These are phyloP conservation scores for Platanthera zijinensis DNA, from an alignment of 106 monocot genomes.

Conservation along the genomic window DNA sequence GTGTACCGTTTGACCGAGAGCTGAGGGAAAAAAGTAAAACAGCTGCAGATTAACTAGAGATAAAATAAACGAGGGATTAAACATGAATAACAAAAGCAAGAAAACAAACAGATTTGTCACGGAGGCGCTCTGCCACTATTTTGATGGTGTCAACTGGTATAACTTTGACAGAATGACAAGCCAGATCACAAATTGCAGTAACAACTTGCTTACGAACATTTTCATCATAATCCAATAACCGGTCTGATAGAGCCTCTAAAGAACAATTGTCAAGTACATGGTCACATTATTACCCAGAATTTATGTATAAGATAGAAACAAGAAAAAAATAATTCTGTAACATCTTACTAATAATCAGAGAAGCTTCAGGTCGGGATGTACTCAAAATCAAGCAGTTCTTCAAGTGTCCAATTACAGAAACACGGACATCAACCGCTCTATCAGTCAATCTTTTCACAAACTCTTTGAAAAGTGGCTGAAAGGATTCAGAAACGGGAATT, in stretches of 20 bases:
- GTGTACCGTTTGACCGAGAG: constrained; percentile 74
- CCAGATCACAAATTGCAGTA: constrained; percentile 67
- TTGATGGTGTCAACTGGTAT: constrained; percentile 55
- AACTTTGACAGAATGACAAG: constrained; percentile 41
- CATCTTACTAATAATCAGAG: constrained; percentile 79
- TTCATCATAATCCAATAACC: constrained; percentile 92
- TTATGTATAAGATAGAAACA: not conserved
- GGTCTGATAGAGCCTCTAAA: constrained; percentile 73
- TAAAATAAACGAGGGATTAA: constrained; percentile 3
- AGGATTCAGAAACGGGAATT: constrained; percentile 54
- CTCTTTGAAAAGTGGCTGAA: constrained; percentile 78
- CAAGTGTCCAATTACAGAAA: constrained; percentile 73
- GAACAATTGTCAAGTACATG: constrained; percentile 2
- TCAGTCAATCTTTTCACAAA: constrained; percentile 91
- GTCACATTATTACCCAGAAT: constrained; percentile 8
- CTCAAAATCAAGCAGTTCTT: constrained; percentile 77
- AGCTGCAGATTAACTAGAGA: not conserved
- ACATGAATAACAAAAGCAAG: not conserved
- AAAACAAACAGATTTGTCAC: constrained; percentile 90
- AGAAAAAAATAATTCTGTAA: constrained; percentile 1
- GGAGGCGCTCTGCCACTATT: constrained; percentile 75
- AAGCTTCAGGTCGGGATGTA: constrained; percentile 65
- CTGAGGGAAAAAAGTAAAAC: constrained; percentile 30
- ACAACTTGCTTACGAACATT: constrained; percentile 88
- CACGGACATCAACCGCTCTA: constrained; percentile 69